phyloP scores from a whole-genome alignment of 495 filamentous ascomycete species.

The Podospora anserina region DNA sequence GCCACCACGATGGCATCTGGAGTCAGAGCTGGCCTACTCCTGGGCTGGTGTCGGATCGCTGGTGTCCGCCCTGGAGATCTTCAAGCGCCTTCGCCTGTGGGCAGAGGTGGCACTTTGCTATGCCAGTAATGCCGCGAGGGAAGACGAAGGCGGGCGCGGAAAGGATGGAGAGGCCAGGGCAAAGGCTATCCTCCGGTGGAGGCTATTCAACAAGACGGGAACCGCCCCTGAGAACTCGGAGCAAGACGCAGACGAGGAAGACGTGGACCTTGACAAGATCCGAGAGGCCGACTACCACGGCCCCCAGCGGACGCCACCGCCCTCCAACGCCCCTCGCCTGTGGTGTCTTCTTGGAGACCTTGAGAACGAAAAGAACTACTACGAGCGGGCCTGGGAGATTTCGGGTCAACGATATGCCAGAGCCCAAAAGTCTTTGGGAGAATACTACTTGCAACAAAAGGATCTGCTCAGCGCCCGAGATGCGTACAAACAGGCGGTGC shows the following conservation, averaged over 20 bases:
- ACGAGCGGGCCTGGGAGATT: constrained; percentile 85
- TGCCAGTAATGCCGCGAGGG: constrained; percentile 55
- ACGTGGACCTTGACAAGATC: constrained; percentile 48
- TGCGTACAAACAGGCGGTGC: constrained; percentile 72
- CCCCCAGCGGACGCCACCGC: constrained; percentile 62
- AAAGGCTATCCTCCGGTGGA: constrained; percentile 64
- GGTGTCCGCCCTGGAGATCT: constrained; percentile 89
- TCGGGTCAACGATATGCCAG: constrained; percentile 76
- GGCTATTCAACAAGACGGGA: constrained; percentile 66
- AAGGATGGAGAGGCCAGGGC: constrained; percentile 71
- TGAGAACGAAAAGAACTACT: constrained; percentile 66
- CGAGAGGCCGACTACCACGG: constrained; percentile 54
- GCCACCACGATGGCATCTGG: constrained; percentile 87
- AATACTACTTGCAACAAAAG: constrained; percentile 63
- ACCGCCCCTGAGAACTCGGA: constrained; percentile 23
- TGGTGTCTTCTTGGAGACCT: constrained; percentile 95
- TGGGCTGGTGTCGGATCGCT: constrained; percentile 88
- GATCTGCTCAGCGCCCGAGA: constrained; percentile 67
- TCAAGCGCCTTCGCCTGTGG: constrained; percentile 92
- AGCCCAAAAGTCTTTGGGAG: constrained; percentile 82
- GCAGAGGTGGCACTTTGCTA: constrained; percentile 91
- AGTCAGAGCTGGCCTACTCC: constrained; percentile 84
- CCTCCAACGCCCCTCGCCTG: constrained; percentile 78
- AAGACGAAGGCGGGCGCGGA: constrained; percentile 57
- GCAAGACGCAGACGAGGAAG: constrained; percentile 49